A percentile compares a stretch with the other conserved stretches of the same genome.
These are phyloP conservation scores for Cyberlindnera nakhonratchasimensis DNA, from an alignment of 805 yeast genomes.

Conservation along the genomic window DNA sequence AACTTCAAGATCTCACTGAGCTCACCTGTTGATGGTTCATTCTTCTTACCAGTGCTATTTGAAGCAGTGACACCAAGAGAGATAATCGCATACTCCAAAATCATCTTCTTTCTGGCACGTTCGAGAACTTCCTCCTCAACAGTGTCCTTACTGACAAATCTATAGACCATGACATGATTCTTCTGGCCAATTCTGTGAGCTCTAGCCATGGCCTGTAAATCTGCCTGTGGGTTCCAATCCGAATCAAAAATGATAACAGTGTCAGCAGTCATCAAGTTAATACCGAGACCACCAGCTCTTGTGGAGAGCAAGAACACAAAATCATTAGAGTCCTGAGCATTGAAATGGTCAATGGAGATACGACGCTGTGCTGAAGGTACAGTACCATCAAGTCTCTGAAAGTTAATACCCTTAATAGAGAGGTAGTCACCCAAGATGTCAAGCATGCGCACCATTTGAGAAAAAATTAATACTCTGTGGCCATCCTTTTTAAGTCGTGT, in stretches of 20 bases:
- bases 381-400: conserved; percentile 95
- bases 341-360: conserved; percentile 93
- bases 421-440: conserved; percentile 94
- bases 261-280: conserved; percentile 98
- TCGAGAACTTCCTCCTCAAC: conserved; percentile 97
- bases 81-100: conserved; percentile 94
- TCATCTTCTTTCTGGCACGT: conserved; percentile 97
- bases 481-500: conserved; percentile 88
- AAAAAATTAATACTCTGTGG: conserved; percentile 90
- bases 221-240: conserved; percentile 99
- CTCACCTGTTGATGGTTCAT: conserved; percentile 81
- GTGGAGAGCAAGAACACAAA: conserved; percentile 88
- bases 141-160: conserved; percentile 97
- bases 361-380: conserved; percentile 92
- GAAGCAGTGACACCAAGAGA: conserved; percentile 91
- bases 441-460: conserved; percentile 96
- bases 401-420: conserved; percentile 78
- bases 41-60: conserved; percentile 38
- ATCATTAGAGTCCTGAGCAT: conserved; percentile 89
- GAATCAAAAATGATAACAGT: conserved; percentile 97
- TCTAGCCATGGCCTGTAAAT: conserved; percentile 98
- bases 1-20: conserved; percentile 90
- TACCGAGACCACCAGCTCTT: conserved; percentile 98
- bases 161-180: conserved; percentile 93
- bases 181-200: conserved; percentile 99